These are phyloP conservation scores for Bauhinia variegata DNA, from an alignment of 306 rosid species.

Conservation along the genomic window DNA sequence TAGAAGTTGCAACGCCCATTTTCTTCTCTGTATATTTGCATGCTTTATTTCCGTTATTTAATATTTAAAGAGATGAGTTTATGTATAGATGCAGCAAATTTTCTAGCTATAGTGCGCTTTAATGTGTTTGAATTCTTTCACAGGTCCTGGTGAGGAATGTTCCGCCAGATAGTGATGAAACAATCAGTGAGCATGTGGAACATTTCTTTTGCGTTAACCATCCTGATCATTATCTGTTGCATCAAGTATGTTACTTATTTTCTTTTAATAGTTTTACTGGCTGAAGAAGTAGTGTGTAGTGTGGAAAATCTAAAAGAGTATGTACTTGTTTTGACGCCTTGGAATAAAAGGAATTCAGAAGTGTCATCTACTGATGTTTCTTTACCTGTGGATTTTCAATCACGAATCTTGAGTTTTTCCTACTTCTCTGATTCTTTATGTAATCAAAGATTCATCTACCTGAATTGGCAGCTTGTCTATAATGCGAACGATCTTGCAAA, in stretches of 20 bases:
- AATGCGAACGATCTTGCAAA: conserved; percentile 75
- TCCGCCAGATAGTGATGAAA: conserved; percentile 88
- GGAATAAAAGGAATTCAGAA: background rate
- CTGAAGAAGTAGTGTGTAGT: conserved; percentile 19
- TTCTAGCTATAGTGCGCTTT: conserved; percentile 9
- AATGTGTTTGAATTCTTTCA: conserved; percentile 23
- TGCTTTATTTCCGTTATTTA: background rate
- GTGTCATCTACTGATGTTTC: conserved; percentile 16
- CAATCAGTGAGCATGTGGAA: conserved; percentile 84
- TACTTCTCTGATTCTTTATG: conserved; percentile 10
- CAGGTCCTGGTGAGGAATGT: conserved; percentile 90
- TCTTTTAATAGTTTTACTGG: background rate
- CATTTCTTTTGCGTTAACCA: conserved; percentile 94
- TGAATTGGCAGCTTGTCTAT: conserved; percentile 66
- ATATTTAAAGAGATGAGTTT: conserved; percentile 13
- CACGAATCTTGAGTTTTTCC: conserved; percentile 16
- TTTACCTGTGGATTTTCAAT: conserved; percentile 6
- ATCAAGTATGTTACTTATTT: conserved; percentile 58
- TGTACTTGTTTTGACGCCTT: conserved; percentile 17
- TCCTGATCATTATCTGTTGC: conserved; percentile 83
- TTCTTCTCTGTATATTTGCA: conserved; percentile 22
- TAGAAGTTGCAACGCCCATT: conserved; percentile 5
- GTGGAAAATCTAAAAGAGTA: background rate
- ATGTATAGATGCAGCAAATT: background rate
- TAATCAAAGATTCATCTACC: conserved; percentile 11